These are phyloP conservation scores for Lanmaoa pseudosensibilis DNA, from an alignment of 768 basidiomycete species.

Conservation along the genomic window DNA sequence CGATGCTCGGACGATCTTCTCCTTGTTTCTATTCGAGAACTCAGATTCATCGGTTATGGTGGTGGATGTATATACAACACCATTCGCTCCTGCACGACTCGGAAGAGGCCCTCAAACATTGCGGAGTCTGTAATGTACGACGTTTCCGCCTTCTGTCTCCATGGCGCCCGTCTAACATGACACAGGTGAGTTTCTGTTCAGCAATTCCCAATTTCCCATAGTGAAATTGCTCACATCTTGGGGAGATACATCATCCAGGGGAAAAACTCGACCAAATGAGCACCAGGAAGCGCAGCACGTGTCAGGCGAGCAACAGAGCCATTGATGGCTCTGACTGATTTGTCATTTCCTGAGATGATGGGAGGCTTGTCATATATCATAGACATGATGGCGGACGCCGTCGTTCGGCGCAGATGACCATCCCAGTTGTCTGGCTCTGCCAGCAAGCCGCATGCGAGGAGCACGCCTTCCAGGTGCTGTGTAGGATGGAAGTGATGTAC, in stretches of 20 bases:
- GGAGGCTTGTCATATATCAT: constrained; percentile 24
- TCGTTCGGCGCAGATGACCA: constrained; percentile 29
- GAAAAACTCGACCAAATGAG: constrained; percentile 38
- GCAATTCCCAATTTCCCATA: too few species aligned
- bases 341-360: constrained; percentile 7
- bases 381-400: constrained; percentile 31
- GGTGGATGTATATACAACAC: not conserved
- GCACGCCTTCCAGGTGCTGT: constrained; percentile 5
- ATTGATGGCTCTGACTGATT: constrained; percentile 10
- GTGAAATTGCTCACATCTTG: not conserved
- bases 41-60: not conserved
- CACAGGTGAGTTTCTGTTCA: not conserved
- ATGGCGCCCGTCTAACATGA: constrained; percentile 1
- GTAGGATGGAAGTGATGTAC: constrained; percentile 1
- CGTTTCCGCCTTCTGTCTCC: constrained; percentile 2
- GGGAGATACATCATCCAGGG: constrained; percentile 36
- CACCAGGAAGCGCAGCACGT: constrained; percentile 37
- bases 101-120: not conserved
- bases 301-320: constrained; percentile 30
- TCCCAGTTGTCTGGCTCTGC: constrained; percentile 32
- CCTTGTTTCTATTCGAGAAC: not conserved
- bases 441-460: constrained; percentile 24
- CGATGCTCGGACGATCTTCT: not conserved
- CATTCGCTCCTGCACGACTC: constrained; percentile 1
- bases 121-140: not conserved